Evolutionary conservation across 176 grass and related monocot species (phyloP), one percentile per base, ranked within the genome.

Genomic region (Carex cristatella): DNA sequence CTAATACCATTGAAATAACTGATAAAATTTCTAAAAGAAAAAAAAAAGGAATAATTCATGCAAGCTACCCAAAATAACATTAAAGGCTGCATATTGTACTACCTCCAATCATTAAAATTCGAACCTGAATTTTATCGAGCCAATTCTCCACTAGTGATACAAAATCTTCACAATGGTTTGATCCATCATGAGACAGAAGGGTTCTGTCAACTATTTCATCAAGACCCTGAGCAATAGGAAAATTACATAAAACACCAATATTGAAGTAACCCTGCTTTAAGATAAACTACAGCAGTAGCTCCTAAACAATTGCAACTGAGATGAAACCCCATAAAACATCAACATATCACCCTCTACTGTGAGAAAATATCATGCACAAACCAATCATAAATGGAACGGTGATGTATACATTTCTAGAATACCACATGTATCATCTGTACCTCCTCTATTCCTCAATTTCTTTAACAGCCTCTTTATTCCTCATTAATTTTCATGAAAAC

Each of bases 61-160:
- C 35, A 53, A 63, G 64, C 19, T n/a, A 77, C 83, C 66, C 30
- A 81, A 19, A 81, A 65, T 49, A 40, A 48, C 19, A 81, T 19
- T 23, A 65, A 81, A 69, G 14, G 66, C 11, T 30, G 15, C 5
- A 76, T 15, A 76, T 76, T 11, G 5, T 77, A 56, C 28, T 49
- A 76, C 33, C 42, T 32, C 7, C 28, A 27, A 77, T 77, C 49
- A 5, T 78, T 57, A 7, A 46, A 72, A 31, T 33, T 77, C 73
- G 35, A 66, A 87, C 95, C 95, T 98, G 83, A 84, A 98, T 90
- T 81, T 84, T 94, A 19, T 49, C 87, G n/a, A 94, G 87, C 93
- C 91, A 94, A 63, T 75, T 89, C 79, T 90, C 85, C 68, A 94
- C 95, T 77, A 88, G 53, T 15, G 75, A 84, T 71, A 93, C 88